Evolutionary conservation across 306 rosid genomes (phyloP).

Genomic region (Vicia sativa): DNA sequence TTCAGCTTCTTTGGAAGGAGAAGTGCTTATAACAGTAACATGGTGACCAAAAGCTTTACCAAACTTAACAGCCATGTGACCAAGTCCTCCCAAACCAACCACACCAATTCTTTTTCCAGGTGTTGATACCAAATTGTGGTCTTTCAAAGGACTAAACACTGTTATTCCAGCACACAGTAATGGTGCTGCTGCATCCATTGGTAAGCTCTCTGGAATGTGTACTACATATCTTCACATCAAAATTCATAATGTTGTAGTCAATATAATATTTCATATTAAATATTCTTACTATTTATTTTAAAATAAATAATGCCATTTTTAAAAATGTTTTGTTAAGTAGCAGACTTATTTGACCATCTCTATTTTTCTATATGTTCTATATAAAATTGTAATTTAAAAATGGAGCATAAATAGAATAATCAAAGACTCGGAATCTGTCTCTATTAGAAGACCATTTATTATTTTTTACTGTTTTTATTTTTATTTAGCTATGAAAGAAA

Average conservation of each 20-base stretch:
- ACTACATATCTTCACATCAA: conserved; percentile 65
- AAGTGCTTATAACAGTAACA: conserved; percentile 75
- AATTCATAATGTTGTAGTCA: not conserved
- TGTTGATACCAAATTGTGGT: conserved; percentile 45
- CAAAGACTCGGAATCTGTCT: not conserved
- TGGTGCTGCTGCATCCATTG: conserved; percentile 76
- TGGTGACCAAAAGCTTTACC: conserved; percentile 80
- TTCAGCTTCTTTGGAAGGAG: conserved; percentile 65
- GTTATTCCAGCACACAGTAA: conserved; percentile 78
- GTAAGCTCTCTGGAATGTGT: conserved; percentile 54
- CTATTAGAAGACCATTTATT: not conserved
- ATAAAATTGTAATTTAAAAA: not conserved
- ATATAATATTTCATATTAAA: not conserved
- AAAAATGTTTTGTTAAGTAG: not conserved
- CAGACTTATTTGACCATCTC: not conserved
- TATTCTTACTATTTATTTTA: not conserved
- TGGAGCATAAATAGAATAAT: not conserved
- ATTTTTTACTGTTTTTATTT: not conserved
- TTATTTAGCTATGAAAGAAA: not conserved
- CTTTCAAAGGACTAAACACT: conserved; percentile 68
- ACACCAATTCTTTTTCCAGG: conserved; percentile 59
- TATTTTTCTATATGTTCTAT: not conserved
- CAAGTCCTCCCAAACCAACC: conserved; percentile 79
- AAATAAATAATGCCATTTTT: not conserved
- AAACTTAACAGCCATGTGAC: conserved; percentile 77